These are phyloP conservation scores for Ilyonectria robusta DNA, from an alignment of 2,329 filamentous ascomycete species.

Conservation along the genomic window DNA sequence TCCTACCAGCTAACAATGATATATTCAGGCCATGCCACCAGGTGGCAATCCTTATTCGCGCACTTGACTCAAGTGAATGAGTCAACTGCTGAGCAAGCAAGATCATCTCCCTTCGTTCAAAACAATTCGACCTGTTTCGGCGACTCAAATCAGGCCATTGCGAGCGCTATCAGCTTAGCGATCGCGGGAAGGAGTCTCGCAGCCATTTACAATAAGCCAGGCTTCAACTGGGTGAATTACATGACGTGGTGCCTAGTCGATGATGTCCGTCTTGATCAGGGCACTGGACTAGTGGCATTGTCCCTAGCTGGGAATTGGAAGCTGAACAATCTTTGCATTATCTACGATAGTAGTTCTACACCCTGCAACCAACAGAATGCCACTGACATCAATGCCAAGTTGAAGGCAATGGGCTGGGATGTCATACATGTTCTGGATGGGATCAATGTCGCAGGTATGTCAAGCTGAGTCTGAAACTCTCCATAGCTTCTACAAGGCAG, in stretches of 20 bases:
- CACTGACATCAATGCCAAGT: constrained; percentile 61
- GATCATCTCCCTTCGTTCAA: too few species aligned
- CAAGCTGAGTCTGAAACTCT: too few species aligned
- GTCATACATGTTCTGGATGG: constrained; percentile 65
- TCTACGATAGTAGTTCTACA: constrained; percentile 70
- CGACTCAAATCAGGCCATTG: constrained; percentile 60
- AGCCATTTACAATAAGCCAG: constrained; percentile 63
- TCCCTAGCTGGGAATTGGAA: constrained; percentile 64
- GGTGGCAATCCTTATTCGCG: constrained; percentile 50
- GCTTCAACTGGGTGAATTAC: constrained; percentile 60
- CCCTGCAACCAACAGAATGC: constrained; percentile 50
- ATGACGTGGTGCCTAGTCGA: constrained; percentile 66
- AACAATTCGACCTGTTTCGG: too few species aligned
- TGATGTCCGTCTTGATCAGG: constrained; percentile 68
- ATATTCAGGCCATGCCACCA: too few species aligned
- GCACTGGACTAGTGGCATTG: constrained; percentile 66
- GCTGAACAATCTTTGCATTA: constrained; percentile 65
- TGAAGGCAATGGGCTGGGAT: constrained; percentile 65
- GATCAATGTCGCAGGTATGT: constrained; percentile 56
- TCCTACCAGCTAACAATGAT: too few species aligned
- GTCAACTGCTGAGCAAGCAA: too few species aligned
- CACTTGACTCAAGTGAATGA: background rate
- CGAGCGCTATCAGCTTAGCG: constrained; percentile 68
- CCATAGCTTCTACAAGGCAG: too few species aligned
- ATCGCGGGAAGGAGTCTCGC: constrained; percentile 66